phyloP scores from a whole-genome alignment of 345 rosid species.

The Eucalyptus erythrocorys region DNA sequence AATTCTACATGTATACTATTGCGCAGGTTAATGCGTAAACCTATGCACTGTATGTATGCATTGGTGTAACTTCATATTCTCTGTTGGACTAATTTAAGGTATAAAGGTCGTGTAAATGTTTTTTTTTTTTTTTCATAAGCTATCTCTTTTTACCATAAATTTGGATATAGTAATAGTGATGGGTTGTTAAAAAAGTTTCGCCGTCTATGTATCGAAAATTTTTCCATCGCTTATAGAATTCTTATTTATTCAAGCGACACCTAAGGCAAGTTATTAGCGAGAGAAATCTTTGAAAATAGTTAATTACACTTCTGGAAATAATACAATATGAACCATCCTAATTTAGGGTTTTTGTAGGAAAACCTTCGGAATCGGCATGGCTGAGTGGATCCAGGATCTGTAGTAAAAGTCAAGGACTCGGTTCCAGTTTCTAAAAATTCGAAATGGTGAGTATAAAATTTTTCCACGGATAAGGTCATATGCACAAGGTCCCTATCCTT shows the following conservation, averaged over 20 bases:
- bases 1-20: neutral
- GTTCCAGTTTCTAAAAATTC: neutral
- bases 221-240: neutral
- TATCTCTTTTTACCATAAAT: neutral
- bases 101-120: neutral
- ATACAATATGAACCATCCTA: neutral
- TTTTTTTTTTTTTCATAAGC: neutral
- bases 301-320: neutral
- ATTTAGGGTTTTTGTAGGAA: neutral
- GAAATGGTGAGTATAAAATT: neutral
- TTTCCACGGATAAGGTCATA: neutral
- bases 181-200: neutral
- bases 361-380: neutral
- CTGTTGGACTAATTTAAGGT: neutral
- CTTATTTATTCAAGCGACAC: neutral
- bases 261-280: neutral
- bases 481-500: neutral
- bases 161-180: neutral
- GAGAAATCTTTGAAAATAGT: neutral
- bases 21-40: neutral
- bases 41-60: neutral
- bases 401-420: neutral
- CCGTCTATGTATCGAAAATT: neutral
- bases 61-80: neutral
- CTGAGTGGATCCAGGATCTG: neutral